Evolutionary conservation across 2,329 filamentous ascomycete genomes (phyloP), one percentile per base, ranked within the genome.

Genomic region (Ceratocystis huliohia): DNA sequence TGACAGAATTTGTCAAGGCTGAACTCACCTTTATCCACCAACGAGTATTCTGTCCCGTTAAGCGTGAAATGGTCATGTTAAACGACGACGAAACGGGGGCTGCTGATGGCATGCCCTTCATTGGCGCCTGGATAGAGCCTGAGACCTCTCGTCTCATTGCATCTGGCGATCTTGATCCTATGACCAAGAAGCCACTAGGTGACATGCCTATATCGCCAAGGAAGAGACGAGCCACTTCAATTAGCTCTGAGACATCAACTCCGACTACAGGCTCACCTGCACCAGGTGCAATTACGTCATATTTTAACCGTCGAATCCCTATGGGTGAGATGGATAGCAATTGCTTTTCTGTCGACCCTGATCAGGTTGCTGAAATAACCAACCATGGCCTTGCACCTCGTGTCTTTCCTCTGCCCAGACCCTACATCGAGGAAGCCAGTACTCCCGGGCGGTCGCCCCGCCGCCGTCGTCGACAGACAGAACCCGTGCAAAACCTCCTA

Each of bases 1-100:
- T 94, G 33, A 84, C 88, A 6, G 80, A 84, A 22, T 99, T 97
- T 74, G 83, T 84, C 69, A 87, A 93, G 73, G 94, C 94, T 0
- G 94, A 99, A 75, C 79, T 89, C 70, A 97, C 94, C 0, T 99
- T 99, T 72, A 77, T 96, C 20, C 89, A 97, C 72, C 94, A 96
- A 77, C 89, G 94, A 76, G 93, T 97, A 2, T 99, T 89, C 74
- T 97, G 93, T 73, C 91, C 93, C 0, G 78, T 80, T 46, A 80
- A 82, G 53, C 80, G 86, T 67, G 78, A 84, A 69, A 76, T 97
- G 57, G 88, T 96, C 50, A 86, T 91, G 68, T 80, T 96, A 67
- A 94, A 86, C 0, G 79, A 84, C 15, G 82, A 84, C 0, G 77
- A 81, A 5, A 83, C 83, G 3, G 74, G 91, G 25, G 82, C 86